phyloP scores from a whole-genome alignment of 768 basidiomycete species.

The Lactarius tabidus region DNA sequence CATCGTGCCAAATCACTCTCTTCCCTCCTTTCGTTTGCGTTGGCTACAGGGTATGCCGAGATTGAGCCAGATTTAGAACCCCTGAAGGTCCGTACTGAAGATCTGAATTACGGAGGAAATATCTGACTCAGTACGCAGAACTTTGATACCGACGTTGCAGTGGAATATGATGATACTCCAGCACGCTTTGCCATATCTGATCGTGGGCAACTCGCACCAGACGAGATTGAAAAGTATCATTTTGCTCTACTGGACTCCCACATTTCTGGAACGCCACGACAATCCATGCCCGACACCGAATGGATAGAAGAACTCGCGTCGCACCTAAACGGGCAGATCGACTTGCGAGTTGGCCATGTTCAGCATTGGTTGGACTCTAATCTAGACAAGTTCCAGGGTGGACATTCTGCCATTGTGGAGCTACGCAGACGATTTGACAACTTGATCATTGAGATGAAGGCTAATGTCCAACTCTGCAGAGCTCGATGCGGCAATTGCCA shows the following conservation, averaged over 20 bases:
- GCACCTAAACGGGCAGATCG: constrained; percentile 39
- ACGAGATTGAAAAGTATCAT: constrained; percentile 30
- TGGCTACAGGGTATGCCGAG: constrained; percentile 46
- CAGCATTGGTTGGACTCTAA: constrained; percentile 50
- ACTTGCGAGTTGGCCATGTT: constrained; percentile 47
- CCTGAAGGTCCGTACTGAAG: constrained; percentile 40
- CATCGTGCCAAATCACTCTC: constrained; percentile 40
- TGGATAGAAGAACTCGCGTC: constrained; percentile 40
- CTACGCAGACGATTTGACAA: constrained; percentile 44
- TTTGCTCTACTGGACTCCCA: constrained; percentile 30
- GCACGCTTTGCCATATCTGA: constrained; percentile 35
- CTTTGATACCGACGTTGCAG: constrained; percentile 44
- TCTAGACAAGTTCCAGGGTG: constrained; percentile 41
- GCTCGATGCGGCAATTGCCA: constrained; percentile 46
- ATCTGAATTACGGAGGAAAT: not conserved
- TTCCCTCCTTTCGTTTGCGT: constrained; percentile 42
- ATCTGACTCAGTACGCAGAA: constrained; percentile 36
- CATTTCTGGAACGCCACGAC: constrained; percentile 34
- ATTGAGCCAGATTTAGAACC: constrained; percentile 43
- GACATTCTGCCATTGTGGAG: constrained; percentile 43
- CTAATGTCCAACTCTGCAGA: constrained; percentile 47
- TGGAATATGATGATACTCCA: constrained; percentile 38
- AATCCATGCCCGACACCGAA: constrained; percentile 36
- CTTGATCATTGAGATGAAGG: constrained; percentile 42
- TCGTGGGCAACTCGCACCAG: constrained; percentile 20